Evolutionary conservation across 805 yeast genomes (phyloP), one percentile per base, ranked within the genome.

Genomic region (Zygotorulaspora chibaensis): DNA sequence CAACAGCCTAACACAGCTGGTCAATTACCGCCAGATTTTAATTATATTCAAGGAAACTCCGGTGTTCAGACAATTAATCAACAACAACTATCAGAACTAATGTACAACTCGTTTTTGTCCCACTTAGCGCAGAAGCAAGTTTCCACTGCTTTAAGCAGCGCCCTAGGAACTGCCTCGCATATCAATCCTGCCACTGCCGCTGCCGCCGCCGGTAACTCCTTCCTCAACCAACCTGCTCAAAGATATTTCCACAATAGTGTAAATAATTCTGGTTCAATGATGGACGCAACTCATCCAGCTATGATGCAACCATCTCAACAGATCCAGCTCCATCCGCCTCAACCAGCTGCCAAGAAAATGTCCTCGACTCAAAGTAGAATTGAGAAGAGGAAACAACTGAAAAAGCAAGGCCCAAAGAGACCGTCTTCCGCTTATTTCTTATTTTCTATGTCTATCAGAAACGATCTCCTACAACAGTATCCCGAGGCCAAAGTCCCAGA

Each of bases 401-500:
- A 65, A 50, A 65, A 64, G 45, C 63, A 59, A 48, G 69, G 69
- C 17, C 70, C 69, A 35, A 66, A 65, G 38, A 57, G 70, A 56
- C 66, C 71, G 29, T 63, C 68, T 17, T 65, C 69, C n/a, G 69
- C 70, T 9, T 65, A 65, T 44, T 66, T 66, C 52, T 47, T 66
- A 38, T 65, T 61, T 43, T 63, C 66, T 8, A 64, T 64, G 62
- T 59, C 63, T 3, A 64, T 60, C 29, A 59, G 67, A 56, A 55
- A 56, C 35, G 59, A 57, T 34, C 45, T 65, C 18, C 46, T 62
- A 40, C 57, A 59, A 39, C 61, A 62, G 43, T 58, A 58, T 42
- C 69, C 69, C 2, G 64, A 59, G 41, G 66, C 68, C 29, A 63
- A 63, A 46, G 70, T 66, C 4, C 70, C 67, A 12, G 75, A 70